Base-by-base conservation (phyloP, 169 alveolate species). In the Plasmodium gonderi region DNA sequence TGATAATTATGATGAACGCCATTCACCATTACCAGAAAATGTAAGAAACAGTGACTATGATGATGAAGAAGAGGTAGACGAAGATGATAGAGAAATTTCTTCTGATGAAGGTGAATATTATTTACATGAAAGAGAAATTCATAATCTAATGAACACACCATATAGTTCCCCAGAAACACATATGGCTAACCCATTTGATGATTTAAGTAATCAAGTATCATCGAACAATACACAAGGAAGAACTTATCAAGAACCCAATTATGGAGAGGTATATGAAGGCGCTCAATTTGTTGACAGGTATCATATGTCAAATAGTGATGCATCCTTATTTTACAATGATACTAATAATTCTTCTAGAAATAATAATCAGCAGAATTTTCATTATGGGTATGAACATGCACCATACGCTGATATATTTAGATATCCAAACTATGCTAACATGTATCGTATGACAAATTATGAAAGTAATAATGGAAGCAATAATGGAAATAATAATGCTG, bases 261-360 rank as follows among this genome's bases (percentile, higher is more conserved):
- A 75, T 75, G 81, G 51, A 7, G 81, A 75, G 29, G 0, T 45
- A 14, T 75, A 42, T 75, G 81, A 75, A 75, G 38, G 33, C 17
- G 81, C 81, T 17, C 81, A 75, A 14, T 75, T 75, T 75, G 51
- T 23, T 3, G 81, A 75, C 4, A 42, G 12, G 12, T 75, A 75
- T 29, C 51, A 17, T 7, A 14, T 42, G 81, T 17, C 72, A 0
- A 60, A 2, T 60, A 17, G 14, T 11, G 2, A 17, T 4, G 0
- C 72, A 23, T 17, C 17, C 11, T 7, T 60, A 5, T 4, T 60
- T 5, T 23, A 6, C 33, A 3, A 23, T 36, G 9, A 42, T 42
- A 9, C 7, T 60, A 60, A 60, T 36, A 60, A 6, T n/a, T 1
- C 72, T 4, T 0, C 0, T 60, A 60, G 72, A 36, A 60, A 20